Evolutionary conservation across 306 rosid genomes (phyloP).

Genomic region (Potentilla sterilis): DNA sequence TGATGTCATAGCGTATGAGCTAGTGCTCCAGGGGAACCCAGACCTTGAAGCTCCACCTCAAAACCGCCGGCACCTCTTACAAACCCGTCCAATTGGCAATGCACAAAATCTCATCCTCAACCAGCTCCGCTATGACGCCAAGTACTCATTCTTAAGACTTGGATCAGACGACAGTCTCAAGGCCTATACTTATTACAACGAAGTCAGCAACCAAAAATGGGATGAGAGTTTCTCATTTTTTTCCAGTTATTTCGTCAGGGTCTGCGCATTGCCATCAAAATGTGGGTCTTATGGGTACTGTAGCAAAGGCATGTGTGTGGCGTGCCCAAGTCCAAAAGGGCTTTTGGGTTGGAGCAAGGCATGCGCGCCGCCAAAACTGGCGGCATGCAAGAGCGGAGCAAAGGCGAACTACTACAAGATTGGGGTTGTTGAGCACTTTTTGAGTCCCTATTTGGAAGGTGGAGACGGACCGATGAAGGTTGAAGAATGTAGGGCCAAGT

Average conservation of each 20-base stretch:
- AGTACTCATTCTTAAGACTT: slow-evolving; percentile 29
- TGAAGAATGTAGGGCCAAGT: slow-evolving; percentile 27
- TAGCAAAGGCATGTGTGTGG: slow-evolving; percentile 31
- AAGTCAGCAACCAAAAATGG: slow-evolving; percentile 19
- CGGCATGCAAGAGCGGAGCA: slow-evolving; percentile 2
- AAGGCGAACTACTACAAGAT: slow-evolving; percentile 28
- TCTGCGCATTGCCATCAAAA: slow-evolving; percentile 34
- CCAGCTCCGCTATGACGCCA: slow-evolving; percentile 28
- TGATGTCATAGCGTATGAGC: slow-evolving; percentile 24
- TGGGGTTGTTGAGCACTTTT: slow-evolving; percentile 31
- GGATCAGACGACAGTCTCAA: slow-evolving; percentile 33
- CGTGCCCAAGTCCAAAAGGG: slow-evolving; percentile 34
- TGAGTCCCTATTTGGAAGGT: slow-evolving; percentile 18
- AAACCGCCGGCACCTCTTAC: slow-evolving; percentile 16
- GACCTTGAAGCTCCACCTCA: not conserved
- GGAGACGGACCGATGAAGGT: slow-evolving; percentile 34
- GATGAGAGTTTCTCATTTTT: slow-evolving; percentile 37
- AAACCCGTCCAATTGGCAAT: slow-evolving; percentile 28
- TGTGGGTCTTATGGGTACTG: slow-evolving; percentile 36
- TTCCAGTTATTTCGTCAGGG: slow-evolving; percentile 28
- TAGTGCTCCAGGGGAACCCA: slow-evolving; percentile 11
- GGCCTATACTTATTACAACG: slow-evolving; percentile 29
- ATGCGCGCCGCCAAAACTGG: slow-evolving; percentile 34
- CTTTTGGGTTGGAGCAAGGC: slow-evolving; percentile 37
- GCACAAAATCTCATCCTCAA: slow-evolving; percentile 6